Conservation (phyloP, 345 rosid genomes). For the Lepidium didymum region DNA sequence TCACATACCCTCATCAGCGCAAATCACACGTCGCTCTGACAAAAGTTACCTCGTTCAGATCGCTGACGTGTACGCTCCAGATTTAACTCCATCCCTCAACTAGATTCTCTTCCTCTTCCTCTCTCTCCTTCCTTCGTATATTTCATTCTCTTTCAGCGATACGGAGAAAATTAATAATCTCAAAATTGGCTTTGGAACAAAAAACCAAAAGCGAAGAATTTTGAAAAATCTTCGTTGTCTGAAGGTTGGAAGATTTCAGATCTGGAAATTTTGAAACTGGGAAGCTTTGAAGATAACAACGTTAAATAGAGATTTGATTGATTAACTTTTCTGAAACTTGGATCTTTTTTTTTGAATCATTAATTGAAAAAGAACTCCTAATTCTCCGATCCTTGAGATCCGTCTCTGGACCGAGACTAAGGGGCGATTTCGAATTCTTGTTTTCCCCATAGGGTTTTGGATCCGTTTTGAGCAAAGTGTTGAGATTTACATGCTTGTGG, state of each 20-base stretch:
- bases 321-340: constrained; percentile 3
- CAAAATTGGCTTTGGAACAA: not conserved
- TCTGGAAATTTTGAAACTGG: constrained; percentile 15
- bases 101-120: constrained; percentile 30
- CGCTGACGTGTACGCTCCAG: constrained; percentile 79
- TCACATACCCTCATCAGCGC: not conserved
- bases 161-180: not conserved
- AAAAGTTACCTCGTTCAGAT: constrained; percentile 24
- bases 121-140: not conserved
- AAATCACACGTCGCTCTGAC: constrained; percentile 15
- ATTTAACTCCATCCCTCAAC: constrained; percentile 28
- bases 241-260: not conserved
- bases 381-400: constrained; percentile 7
- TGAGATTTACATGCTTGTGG: constrained; percentile 17
- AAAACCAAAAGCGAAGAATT: not conserved
- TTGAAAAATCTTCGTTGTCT: not conserved
- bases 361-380: constrained; percentile 22
- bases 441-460: not conserved
- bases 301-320: not conserved
- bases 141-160: not conserved
- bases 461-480: not conserved
- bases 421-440: not conserved
- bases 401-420: not conserved
- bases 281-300: not conserved
- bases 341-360: constrained; percentile 6